Percentiles rank a stretch among this genome's conserved stretches.
These are phyloP conservation scores for Tolypocladium tropicale DNA, from an alignment of 2,329 filamentous ascomycete species.

Conservation along the genomic window DNA sequence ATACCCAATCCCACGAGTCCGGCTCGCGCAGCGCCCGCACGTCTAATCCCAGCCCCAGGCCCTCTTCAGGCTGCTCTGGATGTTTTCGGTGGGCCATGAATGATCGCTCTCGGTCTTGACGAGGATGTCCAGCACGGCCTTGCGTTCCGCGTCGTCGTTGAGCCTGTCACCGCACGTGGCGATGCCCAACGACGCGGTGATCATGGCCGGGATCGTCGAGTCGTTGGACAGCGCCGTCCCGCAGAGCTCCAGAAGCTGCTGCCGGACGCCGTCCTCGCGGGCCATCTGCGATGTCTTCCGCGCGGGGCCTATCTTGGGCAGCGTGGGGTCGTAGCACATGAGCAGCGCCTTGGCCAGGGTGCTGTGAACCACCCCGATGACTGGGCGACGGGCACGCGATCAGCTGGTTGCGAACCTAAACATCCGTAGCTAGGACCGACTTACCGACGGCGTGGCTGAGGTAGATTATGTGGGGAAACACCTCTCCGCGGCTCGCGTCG, in stretches of 20 bases:
- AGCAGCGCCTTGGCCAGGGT: slow-evolving; percentile 48
- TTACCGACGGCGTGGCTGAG: slow-evolving; percentile 42
- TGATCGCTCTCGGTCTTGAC: slow-evolving; percentile 36
- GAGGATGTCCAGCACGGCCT: slow-evolving; percentile 36
- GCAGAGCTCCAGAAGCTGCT: slow-evolving; percentile 41
- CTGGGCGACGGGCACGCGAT: slow-evolving; percentile 15
- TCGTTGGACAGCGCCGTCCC: slow-evolving; percentile 49
- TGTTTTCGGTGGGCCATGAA: slow-evolving; percentile 39
- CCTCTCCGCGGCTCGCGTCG: slow-evolving; percentile 18
- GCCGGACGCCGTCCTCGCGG: slow-evolving; percentile 30
- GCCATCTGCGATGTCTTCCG: slow-evolving; percentile 17
- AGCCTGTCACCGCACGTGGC: slow-evolving; percentile 40
- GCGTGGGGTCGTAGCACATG: slow-evolving; percentile 42
- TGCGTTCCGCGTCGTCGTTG: slow-evolving; percentile 31
- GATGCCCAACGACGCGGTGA: slow-evolving; percentile 46
- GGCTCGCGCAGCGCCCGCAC: accelerated
- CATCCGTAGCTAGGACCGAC: too few relatives aligned
- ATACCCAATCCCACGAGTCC: too few relatives aligned
- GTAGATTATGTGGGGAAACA: slow-evolving; percentile 50
- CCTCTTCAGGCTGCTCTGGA: slow-evolving; percentile 34
- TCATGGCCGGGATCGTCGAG: slow-evolving; percentile 43
- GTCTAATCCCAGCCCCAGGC: slow-evolving; percentile 36
- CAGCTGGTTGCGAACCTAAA: background rate
- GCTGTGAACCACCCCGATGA: slow-evolving; percentile 50
- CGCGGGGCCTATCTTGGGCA: slow-evolving; percentile 35